Conservation (phyloP, 208 protist species). For the Leishmania martiniquensis region DNA sequence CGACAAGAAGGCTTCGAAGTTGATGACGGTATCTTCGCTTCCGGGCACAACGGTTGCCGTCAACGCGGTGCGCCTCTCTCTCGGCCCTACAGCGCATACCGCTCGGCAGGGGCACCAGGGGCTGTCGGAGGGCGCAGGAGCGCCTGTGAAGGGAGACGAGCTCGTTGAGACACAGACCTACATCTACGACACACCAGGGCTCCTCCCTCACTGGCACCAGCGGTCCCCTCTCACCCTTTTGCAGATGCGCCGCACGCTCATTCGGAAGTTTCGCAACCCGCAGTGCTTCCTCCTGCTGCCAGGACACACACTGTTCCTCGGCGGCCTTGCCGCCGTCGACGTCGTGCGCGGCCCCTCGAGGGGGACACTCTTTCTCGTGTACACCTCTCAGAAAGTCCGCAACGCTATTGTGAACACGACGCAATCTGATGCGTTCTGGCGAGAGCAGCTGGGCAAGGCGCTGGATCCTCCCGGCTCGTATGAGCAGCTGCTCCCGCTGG, state of each 20-base stretch:
- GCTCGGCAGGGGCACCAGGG: not conserved
- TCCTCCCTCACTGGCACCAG: constrained; percentile 89
- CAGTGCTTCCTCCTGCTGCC: constrained; percentile 86
- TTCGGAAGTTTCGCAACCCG: constrained; percentile 85
- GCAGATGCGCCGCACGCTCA: constrained; percentile 90
- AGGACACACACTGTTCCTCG: constrained; percentile 86
- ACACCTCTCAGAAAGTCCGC: constrained; percentile 88
- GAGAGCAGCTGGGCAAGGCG: constrained; percentile 78
- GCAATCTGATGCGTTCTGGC: constrained; percentile 80
- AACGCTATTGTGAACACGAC: constrained; percentile 81
- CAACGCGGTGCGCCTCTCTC: constrained; percentile 76
- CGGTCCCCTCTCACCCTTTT: constrained; percentile 81
- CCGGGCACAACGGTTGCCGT: constrained; percentile 89
- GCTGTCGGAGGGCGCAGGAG: not conserved
- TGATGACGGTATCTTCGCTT: constrained; percentile 89
- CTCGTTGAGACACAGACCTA: constrained; percentile 37
- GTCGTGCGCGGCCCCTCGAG: constrained; percentile 76
- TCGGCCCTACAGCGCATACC: constrained; percentile 16
- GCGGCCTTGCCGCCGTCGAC: constrained; percentile 86
- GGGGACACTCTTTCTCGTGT: constrained; percentile 86
- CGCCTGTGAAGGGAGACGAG: constrained; percentile 7
- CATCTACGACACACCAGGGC: constrained; percentile 90
- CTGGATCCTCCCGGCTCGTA: constrained; percentile 81
- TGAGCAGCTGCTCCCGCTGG: constrained; percentile 70
- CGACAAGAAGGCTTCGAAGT: constrained; percentile 87